Base-by-base conservation (phyloP, 75 land plant genomes). In the Cunninghamia lanceolata region DNA sequence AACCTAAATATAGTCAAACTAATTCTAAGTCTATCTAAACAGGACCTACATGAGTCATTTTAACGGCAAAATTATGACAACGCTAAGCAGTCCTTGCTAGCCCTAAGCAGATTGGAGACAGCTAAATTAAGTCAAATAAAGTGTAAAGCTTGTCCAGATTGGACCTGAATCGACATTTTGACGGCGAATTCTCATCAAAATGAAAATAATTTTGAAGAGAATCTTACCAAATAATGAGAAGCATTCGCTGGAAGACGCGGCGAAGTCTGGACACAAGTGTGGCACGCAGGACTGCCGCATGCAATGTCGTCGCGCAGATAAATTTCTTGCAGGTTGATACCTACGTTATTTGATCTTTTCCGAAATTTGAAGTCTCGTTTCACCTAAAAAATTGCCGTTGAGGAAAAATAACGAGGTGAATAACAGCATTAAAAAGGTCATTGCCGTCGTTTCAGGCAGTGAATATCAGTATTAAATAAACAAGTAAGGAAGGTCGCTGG, bases 301-400 rank as follows among this genome's bases (percentile, higher is more conserved):
- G 68, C 30, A 56, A 86, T 86, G 52, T 86, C 87, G 36, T 86
- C 87, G 15, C 87, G 87, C 56, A 86, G 36, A 86, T 86, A 86
- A 38, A 86, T 43, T 82, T 86, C 87, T 87, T 86, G 82, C 63
- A 53, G 28, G 28, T 46, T 42, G 47, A 86, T 82, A 10, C 70
- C 40, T 28, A 86, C 35, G 3, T 43, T 50, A 19, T 82, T 86
- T 45, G 87, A 54, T 32, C 68, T 32, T 46, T 54, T 86, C 85
- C 82, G 79, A 56, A 86, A 52, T 53, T 86, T 86, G 87, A 84
- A 86, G 9, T 42, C 40, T 46, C 87, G 84, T 38, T 81, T 50
- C 34, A 82, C 85, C 87, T 86, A 85, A 39, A 76, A 36, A 71
- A 71, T 13, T 0, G 74, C 35, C 74, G 10, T 71, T 32, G 74